Conservation (phyloP, 176 grass and related monocot genomes). For the Triticum timopheevii region DNA sequence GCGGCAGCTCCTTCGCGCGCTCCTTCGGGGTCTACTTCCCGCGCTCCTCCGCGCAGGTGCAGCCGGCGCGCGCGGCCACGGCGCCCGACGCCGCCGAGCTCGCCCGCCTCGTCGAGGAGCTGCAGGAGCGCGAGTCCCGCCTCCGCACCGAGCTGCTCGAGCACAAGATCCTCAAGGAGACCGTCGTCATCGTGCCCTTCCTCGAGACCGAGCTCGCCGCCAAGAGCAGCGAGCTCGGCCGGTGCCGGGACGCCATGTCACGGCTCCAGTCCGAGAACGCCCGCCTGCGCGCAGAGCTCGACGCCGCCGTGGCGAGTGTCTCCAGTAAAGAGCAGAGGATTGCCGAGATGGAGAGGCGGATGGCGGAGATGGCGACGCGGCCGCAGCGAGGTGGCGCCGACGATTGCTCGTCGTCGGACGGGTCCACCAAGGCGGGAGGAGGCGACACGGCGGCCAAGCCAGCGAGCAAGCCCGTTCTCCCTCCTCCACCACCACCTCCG, state of each 20-base stretch:
- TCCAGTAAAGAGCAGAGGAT: conserved; percentile 35
- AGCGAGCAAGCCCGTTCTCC: neutral
- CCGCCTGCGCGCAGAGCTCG: conserved; percentile 48
- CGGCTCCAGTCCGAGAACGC: conserved; percentile 74
- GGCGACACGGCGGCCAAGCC: neutral
- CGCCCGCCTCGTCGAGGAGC: conserved; percentile 77
- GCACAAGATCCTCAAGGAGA: conserved; percentile 93
- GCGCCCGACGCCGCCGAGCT: conserved; percentile 57
- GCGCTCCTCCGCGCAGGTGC: conserved; percentile 78
- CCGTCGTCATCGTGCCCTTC: conserved; percentile 85
- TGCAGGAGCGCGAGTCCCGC: conserved; percentile 80
- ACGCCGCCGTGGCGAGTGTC: neutral
- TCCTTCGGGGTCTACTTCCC: conserved; percentile 88
- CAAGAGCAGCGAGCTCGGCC: conserved; percentile 62
- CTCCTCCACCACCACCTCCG: conserved; percentile 25
- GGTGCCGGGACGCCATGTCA: conserved; percentile 32
- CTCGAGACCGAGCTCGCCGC: conserved; percentile 69
- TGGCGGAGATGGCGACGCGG: conserved; percentile 44
- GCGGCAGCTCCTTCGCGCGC: conserved; percentile 41
- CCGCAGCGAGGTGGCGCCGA: conserved; percentile 9
- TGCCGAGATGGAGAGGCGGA: conserved; percentile 50
- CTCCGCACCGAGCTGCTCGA: conserved; percentile 89
- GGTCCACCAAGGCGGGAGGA: neutral
- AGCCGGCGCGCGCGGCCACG: conserved; percentile 54
- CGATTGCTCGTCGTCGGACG: conserved; percentile 59